phyloP scores from a whole-genome alignment of 2,329 filamentous ascomycete species.

The Clonostachys solani region DNA sequence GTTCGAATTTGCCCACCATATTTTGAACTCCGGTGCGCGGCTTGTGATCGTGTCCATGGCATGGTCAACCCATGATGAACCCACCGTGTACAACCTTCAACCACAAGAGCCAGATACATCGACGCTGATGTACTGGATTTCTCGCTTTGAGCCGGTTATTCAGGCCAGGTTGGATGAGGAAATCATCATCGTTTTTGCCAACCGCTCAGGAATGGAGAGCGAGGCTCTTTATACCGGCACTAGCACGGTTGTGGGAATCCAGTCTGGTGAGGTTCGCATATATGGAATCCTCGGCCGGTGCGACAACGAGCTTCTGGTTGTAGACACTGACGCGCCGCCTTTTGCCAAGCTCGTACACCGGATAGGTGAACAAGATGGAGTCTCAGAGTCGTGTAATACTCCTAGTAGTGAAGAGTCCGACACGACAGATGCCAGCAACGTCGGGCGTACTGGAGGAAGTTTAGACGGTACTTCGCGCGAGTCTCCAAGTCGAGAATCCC shows the following conservation, averaged over 20 bases:
- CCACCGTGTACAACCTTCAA: constrained; percentile 34
- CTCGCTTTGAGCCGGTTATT: constrained; percentile 63
- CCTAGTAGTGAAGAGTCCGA: background rate
- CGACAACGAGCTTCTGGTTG: constrained; percentile 62
- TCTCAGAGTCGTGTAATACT: constrained; percentile 3
- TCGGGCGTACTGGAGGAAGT: background rate
- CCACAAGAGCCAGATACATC: constrained; percentile 64
- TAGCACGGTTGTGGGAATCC: constrained; percentile 65
- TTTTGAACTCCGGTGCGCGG: constrained; percentile 50
- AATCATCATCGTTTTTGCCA: constrained; percentile 66
- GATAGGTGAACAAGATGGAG: constrained; percentile 8
- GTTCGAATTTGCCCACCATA: constrained; percentile 46
- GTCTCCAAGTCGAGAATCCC: background rate
- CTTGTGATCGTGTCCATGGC: constrained; percentile 73
- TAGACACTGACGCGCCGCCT: constrained; percentile 51
- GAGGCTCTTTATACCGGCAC: constrained; percentile 69
- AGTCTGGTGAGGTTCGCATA: constrained; percentile 59
- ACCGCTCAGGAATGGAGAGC: constrained; percentile 64
- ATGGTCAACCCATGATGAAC: constrained; percentile 62
- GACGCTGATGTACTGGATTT: constrained; percentile 72
- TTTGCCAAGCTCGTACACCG: constrained; percentile 37
- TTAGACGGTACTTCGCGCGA: too few relatives aligned
- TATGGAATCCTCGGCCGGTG: constrained; percentile 70
- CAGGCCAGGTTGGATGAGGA: constrained; percentile 47
- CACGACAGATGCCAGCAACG: background rate